Base-by-base conservation (phyloP, 78 protist genomes). In the Dictyostelium capitatum region DNA sequence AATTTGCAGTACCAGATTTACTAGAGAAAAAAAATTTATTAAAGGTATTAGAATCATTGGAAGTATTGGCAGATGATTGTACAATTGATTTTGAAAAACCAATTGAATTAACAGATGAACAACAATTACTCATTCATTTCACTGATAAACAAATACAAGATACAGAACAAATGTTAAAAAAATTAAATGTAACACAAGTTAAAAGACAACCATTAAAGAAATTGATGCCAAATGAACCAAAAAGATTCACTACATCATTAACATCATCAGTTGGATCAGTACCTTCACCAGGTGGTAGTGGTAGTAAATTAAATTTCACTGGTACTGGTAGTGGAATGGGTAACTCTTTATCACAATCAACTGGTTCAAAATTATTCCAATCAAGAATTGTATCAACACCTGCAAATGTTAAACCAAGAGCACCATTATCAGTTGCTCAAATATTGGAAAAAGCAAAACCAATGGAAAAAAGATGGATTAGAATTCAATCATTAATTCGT, bases 1-100 rank as follows among this genome's bases (percentile, higher is more conserved):
- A 53, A 32, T 87, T 87, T 23, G 41, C 28, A 47, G 84, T 74
- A 5, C 43, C 78, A 14, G 93, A 87, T 65, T 15, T 87, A n/a
- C 6, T 77, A 20, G 93, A 87, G 46, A 56, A 50, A 32, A 74
- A 87, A 53, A 87, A 87, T 47, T 25, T 62, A 15, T 19, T 74
- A 23, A 87, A 87, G 10, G 93, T 87, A 25, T n/a, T 87, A 8
- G 93, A 87, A 82, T 77, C 93, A 23, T 54, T 87, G 50, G 93
- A 87, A 32, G 84, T 87, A 6, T 62, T 87, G 9, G 93, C 85
- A 6, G 93, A 87, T 51, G 25, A 75, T 70, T 72, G 78, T n/a
- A 32, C 90, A 48, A n/a, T 3, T 2, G 91, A 83, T 11, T 25
- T 41, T 37, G 92, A 84, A 30, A 84, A 84, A 54, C 57, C 80